Conservation (phyloP, 805 yeast species). For the Blastobotrys chiropterorum region DNA sequence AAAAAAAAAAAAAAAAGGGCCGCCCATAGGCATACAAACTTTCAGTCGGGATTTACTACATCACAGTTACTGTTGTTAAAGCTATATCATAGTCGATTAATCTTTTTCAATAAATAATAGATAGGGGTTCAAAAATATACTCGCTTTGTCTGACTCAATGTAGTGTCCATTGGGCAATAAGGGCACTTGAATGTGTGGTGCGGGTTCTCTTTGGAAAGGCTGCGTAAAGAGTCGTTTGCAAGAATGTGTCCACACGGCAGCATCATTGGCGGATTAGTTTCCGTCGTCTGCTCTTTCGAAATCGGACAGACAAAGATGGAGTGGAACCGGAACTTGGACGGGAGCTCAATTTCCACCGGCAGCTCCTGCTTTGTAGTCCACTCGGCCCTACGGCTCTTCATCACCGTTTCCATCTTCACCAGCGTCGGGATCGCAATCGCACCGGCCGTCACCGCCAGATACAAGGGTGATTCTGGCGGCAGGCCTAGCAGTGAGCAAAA, state of each 20-base stretch:
- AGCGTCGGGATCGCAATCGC: constrained; percentile 48
- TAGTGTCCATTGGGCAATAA: constrained; percentile 54
- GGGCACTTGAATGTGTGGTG: constrained; percentile 59
- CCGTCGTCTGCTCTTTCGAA: constrained; percentile 58
- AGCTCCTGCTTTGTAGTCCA: constrained; percentile 57
- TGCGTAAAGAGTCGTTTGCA: constrained; percentile 46
- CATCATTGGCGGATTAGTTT: constrained; percentile 52
- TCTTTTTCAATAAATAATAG: constrained; percentile 2
- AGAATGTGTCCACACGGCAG: constrained; percentile 62
- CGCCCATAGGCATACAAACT: too few relatives aligned
- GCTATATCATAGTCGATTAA: too few relatives aligned
- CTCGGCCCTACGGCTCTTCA: constrained; percentile 35
- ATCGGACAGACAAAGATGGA: constrained; percentile 70
- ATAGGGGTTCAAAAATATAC: constrained; percentile 35
- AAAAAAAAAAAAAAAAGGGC: not conserved
- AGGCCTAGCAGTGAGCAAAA: constrained; percentile 45
- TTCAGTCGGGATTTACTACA: too few relatives aligned
- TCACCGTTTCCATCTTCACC: constrained; percentile 42
- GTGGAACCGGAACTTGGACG: constrained; percentile 49
- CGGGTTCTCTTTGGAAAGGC: constrained; percentile 37
- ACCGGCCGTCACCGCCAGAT: constrained; percentile 45
- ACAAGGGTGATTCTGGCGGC: constrained; percentile 49
- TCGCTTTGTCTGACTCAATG: constrained; percentile 37
- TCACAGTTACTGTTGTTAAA: too few relatives aligned
- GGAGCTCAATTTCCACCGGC: constrained; percentile 56